Base-by-base conservation (phyloP, 352 stramenopile species). In the Phytopythium litorale region DNA sequence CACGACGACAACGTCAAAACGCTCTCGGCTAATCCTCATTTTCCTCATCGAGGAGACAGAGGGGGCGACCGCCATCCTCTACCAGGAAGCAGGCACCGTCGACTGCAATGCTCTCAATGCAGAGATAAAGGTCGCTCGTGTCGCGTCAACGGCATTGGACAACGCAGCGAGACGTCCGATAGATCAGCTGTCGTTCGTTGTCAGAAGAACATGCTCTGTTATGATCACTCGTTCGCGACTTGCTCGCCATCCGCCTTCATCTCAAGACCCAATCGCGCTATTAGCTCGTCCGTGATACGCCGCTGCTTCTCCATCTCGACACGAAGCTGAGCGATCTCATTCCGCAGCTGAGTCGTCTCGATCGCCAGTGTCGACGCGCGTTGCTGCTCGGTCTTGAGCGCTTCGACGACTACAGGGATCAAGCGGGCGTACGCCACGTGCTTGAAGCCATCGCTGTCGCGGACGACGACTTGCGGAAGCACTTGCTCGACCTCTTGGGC, bases 351-450 rank as follows among this genome's bases (percentile, higher is more conserved):
- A 9, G 1, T 3, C 8, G 12, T 15, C 35, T 40, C 35, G 9
- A 40, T 15, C 12, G 8, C 35, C 1, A 40, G 35, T 6, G 35
- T 40, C 3, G 21, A 25, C 33, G 38, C 58, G 30, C 75, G 63
- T 19, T 59, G 37, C 38, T 69, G 66, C 38, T 81, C 49, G 15
- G 65, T 64, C 56, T 96, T 96, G 12, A 97, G 33, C 4, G 76
- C 81, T 58, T 97, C 91, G 1, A 94, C 78, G 12, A 97, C 54
- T 11, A 97, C 72, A 1, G 91, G 87, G 7, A 89, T 66, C 30
- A 97, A 51, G 28, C 85, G 71, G 13, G 84, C 75, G 53, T 98
- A 98, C 33, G 89, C 85, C 9, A 98, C 75, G 48, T 94, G 94
- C 70, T 96, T 93, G 70, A 88, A 97, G 11, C 88, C 88, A 4